Base-by-base conservation (phyloP, 164 flowering plant species). In the Amborella trichopoda region DNA sequence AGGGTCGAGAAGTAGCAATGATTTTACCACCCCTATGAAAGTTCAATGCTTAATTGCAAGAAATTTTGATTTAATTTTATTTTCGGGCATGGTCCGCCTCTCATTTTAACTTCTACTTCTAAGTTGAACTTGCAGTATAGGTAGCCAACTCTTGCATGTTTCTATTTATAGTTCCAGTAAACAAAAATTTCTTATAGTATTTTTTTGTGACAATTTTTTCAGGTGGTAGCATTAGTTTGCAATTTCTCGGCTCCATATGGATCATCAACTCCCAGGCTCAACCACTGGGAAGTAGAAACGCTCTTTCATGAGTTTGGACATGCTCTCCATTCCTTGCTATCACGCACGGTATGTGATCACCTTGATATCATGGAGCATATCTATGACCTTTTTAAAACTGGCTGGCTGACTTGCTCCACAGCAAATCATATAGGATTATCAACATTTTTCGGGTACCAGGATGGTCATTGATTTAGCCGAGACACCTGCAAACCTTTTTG, bases 291-390 rank as follows among this genome's bases (percentile, higher is more conserved):
- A 65, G 68, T 93, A 33, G 99, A 84, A 69, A 80, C 91, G 37
- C 81, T 93, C 18, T 85, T 93, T 58, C 99, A 93, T 58, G 99
- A 93, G 67, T 93, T 93, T 75, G 99, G 99, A 25, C 99, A 93
- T 63, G 99, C 99, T 47, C 90, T 93, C 59, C 99, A 93, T 67
- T 82, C 99, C 4, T 57, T 93, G 48, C 89, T 93, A 51, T 88
- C 99, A 38, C 71, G 99, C 75, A 84, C 99, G 80, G 99, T 93
- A 81, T 37, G 22, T 17, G 19, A 3, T 44, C 19, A 24, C 12
- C 40, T 17, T 12, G 17, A 51, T 37, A 26, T 4, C 34, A 6
- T 30, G 34, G 6, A 30, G 6, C 34, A 30, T 30, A n/a, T n/a
- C n/a, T n/a, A n/a, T n/a, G n/a, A n/a, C n/a, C n/a, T n/a, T n/a